phyloP scores from a whole-genome alignment of 1,139 yeast genomes.

The Yamadazyma epiphylla region DNA sequence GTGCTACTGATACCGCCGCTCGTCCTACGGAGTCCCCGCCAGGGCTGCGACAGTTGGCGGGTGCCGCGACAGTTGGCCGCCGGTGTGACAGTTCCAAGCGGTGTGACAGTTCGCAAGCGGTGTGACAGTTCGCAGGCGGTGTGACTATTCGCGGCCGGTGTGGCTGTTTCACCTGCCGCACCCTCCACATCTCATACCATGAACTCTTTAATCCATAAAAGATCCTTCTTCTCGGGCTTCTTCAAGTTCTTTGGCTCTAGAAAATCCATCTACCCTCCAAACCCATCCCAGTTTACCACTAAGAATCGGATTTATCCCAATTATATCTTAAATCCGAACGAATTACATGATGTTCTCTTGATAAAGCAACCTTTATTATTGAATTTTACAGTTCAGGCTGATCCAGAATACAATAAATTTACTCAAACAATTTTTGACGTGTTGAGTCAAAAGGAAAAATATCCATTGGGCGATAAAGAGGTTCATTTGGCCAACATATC shows the following conservation, averaged over 20 bases:
- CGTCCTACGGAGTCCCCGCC: too few relatives aligned
- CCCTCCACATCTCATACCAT: too few relatives aligned
- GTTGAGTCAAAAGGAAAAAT: conserved; percentile 47
- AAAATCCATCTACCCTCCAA: conserved; percentile 35
- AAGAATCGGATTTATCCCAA: conserved; percentile 38
- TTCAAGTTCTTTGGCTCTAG: conserved; percentile 9
- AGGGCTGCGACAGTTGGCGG: too few relatives aligned
- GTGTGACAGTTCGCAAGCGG: too few relatives aligned
- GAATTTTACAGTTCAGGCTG: conserved; percentile 71
- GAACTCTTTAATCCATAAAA: too few relatives aligned
- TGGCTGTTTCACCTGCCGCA: too few relatives aligned
- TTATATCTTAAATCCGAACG: conserved; percentile 45
- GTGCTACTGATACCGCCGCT: too few relatives aligned
- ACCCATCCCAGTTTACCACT: conserved; percentile 34
- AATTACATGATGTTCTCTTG: conserved; percentile 53
- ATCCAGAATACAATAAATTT: conserved; percentile 55
- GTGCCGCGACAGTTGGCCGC: too few relatives aligned
- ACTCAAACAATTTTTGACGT: conserved; percentile 62
- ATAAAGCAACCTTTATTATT: conserved; percentile 60
- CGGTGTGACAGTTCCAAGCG: too few relatives aligned
- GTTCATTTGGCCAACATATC: conserved; percentile 69
- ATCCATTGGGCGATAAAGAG: conserved; percentile 28
- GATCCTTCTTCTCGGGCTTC: conserved; percentile 7
- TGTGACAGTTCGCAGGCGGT: too few relatives aligned
- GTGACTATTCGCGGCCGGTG: too few relatives aligned